These are phyloP conservation scores for Prunus salicina DNA, from an alignment of 306 rosid species.

Conservation along the genomic window DNA sequence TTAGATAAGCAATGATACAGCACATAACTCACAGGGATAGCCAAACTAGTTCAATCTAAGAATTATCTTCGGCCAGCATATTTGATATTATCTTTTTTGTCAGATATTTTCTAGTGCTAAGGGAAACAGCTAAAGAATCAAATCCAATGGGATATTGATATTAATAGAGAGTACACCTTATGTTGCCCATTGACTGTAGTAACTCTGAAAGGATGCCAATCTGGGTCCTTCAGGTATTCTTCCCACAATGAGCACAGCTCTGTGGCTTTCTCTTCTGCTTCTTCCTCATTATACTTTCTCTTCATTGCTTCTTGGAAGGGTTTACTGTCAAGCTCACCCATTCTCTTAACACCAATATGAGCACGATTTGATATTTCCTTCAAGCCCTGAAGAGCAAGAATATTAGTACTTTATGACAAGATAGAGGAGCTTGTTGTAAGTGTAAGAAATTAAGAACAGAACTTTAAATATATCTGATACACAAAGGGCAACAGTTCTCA, in stretches of 20 bases:
- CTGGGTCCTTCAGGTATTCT: slow-evolving; percentile 88
- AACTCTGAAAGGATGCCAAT: slow-evolving; percentile 91
- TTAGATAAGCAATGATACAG: not conserved
- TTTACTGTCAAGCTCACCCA: slow-evolving; percentile 86
- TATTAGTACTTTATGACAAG: slow-evolving; percentile 8
- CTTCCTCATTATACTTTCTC: slow-evolving; percentile 67
- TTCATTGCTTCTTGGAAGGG: slow-evolving; percentile 80
- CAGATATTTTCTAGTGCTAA: slow-evolving; percentile 12
- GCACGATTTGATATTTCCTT: slow-evolving; percentile 55
- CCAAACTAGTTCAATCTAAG: not conserved
- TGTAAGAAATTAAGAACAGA: slow-evolving; percentile 9
- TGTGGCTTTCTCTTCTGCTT: slow-evolving; percentile 78
- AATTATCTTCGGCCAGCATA: not conserved
- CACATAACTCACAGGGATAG: not conserved
- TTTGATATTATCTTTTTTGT: not conserved
- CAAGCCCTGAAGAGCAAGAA: slow-evolving; percentile 45
- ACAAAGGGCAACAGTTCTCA: not conserved
- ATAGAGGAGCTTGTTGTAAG: not conserved
- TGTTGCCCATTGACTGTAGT: slow-evolving; percentile 39
- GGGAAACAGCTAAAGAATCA: slow-evolving; percentile 8
- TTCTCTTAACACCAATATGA: slow-evolving; percentile 69
- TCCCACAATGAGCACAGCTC: slow-evolving; percentile 89
- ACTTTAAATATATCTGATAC: not conserved
- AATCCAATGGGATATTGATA: slow-evolving; percentile 7
- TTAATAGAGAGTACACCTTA: slow-evolving; percentile 45